Evolutionary conservation across 106 monocot genomes (phyloP).

Genomic region (Acorus gramineus): DNA sequence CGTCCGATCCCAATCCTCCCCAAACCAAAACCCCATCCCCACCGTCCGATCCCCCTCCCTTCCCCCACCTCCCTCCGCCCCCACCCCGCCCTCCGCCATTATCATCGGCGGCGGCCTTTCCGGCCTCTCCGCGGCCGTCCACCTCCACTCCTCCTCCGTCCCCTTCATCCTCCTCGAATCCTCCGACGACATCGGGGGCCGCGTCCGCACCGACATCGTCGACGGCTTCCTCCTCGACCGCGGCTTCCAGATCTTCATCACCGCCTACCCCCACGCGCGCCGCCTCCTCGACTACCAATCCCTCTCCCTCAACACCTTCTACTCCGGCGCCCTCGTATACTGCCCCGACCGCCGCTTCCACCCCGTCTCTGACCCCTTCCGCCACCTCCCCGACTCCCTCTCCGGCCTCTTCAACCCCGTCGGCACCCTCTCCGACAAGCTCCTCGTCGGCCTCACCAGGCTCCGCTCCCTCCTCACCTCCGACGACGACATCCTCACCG

Average conservation of each 20-base stretch:
- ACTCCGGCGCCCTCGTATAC: constrained; percentile 74
- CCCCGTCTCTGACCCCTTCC: constrained; percentile 70
- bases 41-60: constrained; percentile 5
- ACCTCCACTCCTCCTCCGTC: constrained; percentile 48
- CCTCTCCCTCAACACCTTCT: constrained; percentile 54
- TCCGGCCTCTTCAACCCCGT: constrained; percentile 56
- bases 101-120: constrained; percentile 79
- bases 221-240: constrained; percentile 91
- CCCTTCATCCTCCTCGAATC: constrained; percentile 82
- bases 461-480: constrained; percentile 21
- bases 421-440: constrained; percentile 62
- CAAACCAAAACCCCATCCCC: not conserved
- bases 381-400: constrained; percentile 51
- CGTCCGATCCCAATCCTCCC: not conserved
- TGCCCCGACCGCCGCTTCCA: constrained; percentile 36
- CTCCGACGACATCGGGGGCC: constrained; percentile 72
- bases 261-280: constrained; percentile 68
- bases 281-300: constrained; percentile 57
- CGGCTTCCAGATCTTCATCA: constrained; percentile 97
- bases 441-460: constrained; percentile 55
- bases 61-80: not conserved
- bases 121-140: constrained; percentile 74
- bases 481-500: constrained; percentile 33
- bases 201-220: constrained; percentile 68
- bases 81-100: constrained; percentile 16